Evolutionary conservation across 169 alveolate species (phyloP).

Genomic region (Eimeria zaria): DNA sequence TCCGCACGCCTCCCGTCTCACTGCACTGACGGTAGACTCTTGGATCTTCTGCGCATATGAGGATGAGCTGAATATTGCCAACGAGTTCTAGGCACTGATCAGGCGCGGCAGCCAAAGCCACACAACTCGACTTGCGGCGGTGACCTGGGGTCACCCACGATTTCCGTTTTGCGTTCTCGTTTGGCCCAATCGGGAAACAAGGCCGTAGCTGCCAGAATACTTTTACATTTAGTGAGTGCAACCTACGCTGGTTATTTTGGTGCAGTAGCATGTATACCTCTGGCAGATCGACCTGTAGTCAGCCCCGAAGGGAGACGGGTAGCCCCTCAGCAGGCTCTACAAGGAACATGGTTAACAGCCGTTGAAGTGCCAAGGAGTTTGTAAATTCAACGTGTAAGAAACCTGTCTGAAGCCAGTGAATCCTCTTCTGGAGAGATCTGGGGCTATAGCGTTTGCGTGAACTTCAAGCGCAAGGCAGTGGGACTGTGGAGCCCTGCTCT

Average conservation of each 20-base stretch:
- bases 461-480: not conserved
- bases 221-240: not conserved
- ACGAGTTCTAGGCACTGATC: not conserved
- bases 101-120: constrained; percentile 2
- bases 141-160: constrained; percentile 31
- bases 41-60: not conserved
- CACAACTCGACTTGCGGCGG: constrained; percentile 23
- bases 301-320: constrained; percentile 32
- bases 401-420: not conserved
- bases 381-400: not conserved
- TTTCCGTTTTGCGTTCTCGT: not conserved
- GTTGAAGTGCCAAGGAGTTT: not conserved
- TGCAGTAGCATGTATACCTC: constrained; percentile 5
- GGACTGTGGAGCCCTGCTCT: not conserved
- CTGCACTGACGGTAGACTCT: not conserved
- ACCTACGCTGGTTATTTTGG: not conserved
- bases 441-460: not conserved
- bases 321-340: not conserved
- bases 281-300: constrained; percentile 42
- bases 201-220: not conserved
- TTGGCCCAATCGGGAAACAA: not conserved
- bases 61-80: not conserved
- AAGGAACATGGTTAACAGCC: not conserved
- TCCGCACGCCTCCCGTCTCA: constrained; percentile 11
- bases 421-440: not conserved